These are phyloP conservation scores for Hansfordia pulvinata DNA, from an alignment of 2,329 filamentous ascomycete species.

Conservation along the genomic window DNA sequence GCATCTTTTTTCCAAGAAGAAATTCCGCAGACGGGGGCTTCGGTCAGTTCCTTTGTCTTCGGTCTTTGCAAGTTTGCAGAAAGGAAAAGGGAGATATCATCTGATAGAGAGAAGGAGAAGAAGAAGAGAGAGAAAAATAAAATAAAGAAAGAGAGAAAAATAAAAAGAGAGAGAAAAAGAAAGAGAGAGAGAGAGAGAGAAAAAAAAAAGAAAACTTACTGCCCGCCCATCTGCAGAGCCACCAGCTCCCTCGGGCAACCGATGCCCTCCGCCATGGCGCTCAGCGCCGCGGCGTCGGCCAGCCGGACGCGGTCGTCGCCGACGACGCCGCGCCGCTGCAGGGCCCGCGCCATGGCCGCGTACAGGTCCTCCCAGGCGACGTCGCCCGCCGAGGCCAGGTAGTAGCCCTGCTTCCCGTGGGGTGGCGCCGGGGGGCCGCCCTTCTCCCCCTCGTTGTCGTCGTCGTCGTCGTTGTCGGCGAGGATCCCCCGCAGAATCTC, in stretches of 20 bases:
- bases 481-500: conserved; percentile 29
- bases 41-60: no score
- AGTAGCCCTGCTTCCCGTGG: conserved; percentile 31
- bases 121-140: no score
- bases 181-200: no score
- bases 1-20: conserved; percentile 24
- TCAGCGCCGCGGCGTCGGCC: conserved; percentile 21
- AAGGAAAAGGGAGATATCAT: no score
- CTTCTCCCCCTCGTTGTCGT: no score
- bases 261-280: conserved; percentile 25
- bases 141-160: no score
- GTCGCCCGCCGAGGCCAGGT: conserved; percentile 31
- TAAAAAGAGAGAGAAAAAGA: no score
- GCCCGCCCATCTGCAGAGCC: conserved; percentile 24
- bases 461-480: conserved; percentile 17
- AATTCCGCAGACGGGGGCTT: no score
- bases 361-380: conserved; percentile 38
- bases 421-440: no score
- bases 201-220: no score
- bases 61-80: no score
- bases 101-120: no score
- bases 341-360: conserved; percentile 23
- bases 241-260: conserved; percentile 21
- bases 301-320: conserved; percentile 18
- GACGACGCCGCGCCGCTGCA: conserved; percentile 25